Conservation (phyloP, 1,139 yeast genomes). For the Zhuliangozyma blackwelliae region DNA sequence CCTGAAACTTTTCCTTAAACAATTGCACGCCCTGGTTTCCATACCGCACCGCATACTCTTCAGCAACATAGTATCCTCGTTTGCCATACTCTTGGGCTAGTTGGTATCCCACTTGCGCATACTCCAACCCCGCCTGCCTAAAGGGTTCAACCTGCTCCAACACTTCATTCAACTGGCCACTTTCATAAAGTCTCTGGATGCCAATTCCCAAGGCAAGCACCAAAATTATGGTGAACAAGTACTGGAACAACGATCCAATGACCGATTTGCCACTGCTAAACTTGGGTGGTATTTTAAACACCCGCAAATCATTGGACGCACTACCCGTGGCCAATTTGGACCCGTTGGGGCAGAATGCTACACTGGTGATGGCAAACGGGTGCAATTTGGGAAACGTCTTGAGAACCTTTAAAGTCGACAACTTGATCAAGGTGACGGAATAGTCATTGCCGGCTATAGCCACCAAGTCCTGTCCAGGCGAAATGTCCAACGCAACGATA, state of each 20-base stretch:
- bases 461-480: constrained; percentile 42
- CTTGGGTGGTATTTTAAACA: constrained; percentile 56
- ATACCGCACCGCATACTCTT: constrained; percentile 17
- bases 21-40: constrained; percentile 26
- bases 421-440: constrained; percentile 54
- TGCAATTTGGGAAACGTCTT: constrained; percentile 61
- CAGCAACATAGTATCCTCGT: constrained; percentile 21
- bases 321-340: constrained; percentile 69
- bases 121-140: constrained; percentile 15
- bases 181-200: constrained; percentile 36
- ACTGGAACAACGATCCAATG: constrained; percentile 36
- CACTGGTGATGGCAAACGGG: constrained; percentile 73
- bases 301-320: constrained; percentile 72
- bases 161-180: constrained; percentile 30
- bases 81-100: constrained; percentile 16
- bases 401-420: constrained; percentile 47
- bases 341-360: constrained; percentile 69
- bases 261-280: constrained; percentile 42
- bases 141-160: constrained; percentile 16
- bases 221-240: constrained; percentile 41
- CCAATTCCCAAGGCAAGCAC: constrained; percentile 44
- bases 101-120: constrained; percentile 16
- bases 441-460: constrained; percentile 78
- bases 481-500: constrained; percentile 65
- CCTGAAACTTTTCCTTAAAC: constrained; percentile 39